phyloP scores from a whole-genome alignment of 2,329 filamentous ascomycete genomes.

The Diaporthe sp. region DNA sequence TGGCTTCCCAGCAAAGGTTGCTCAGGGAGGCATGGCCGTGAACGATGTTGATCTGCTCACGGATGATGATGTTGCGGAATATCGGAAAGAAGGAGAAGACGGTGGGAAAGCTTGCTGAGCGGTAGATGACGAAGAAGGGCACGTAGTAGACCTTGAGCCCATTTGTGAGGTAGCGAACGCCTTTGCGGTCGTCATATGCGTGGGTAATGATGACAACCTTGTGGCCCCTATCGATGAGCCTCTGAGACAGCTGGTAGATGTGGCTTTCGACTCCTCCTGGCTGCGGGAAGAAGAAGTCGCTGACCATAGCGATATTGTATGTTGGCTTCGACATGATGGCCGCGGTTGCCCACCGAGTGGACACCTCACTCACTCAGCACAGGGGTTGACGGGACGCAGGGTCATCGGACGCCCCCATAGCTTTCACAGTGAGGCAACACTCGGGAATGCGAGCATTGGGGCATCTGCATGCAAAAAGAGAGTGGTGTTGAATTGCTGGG shows the following conservation, averaged over 20 bases:
- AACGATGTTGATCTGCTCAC: constrained; percentile 95
- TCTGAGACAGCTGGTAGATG: constrained; percentile 96
- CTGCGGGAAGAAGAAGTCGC: constrained; percentile 99
- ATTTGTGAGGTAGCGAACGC: constrained; percentile 95
- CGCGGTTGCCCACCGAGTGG: neutral
- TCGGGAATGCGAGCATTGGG: neutral
- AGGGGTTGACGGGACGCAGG: neutral
- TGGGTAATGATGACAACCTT: constrained; percentile 99
- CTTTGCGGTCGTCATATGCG: constrained; percentile 90
- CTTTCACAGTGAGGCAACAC: neutral
- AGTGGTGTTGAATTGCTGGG: neutral
- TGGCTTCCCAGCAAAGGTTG: constrained; percentile 93
- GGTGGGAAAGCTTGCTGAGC: constrained; percentile 92
- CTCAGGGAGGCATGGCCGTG: constrained; percentile 97
- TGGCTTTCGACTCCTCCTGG: constrained; percentile 97
- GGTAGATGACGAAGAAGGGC: constrained; percentile 95
- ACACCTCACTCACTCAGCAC: constrained; percentile 10
- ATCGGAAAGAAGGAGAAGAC: constrained; percentile 99
- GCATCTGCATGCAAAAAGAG: neutral
- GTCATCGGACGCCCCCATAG: constrained; percentile 6
- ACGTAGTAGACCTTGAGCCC: constrained; percentile 98
- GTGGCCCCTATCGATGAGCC: constrained; percentile 96
- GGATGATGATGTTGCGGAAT: constrained; percentile 95
- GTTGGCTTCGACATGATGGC: constrained; percentile 65
- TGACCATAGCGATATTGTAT: constrained; percentile 89